A percentile compares a stretch with the other conserved stretches of the same genome.
Conservation (phyloP, 805 yeast species). For the Candida nanaspora region DNA sequence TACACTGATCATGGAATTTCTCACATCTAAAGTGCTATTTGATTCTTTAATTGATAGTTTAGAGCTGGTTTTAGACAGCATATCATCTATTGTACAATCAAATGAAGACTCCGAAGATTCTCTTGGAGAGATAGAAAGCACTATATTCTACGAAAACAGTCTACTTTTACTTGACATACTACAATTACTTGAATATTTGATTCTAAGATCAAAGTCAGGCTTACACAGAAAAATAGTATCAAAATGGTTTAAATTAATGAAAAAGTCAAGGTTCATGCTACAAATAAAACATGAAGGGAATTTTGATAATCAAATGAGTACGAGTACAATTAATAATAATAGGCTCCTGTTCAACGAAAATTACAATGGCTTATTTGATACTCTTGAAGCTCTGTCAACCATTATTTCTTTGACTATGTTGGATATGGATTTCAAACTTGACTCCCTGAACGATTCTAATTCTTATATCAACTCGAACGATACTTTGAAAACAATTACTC, state of each 20-base stretch:
- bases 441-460: slow-evolving; percentile 29
- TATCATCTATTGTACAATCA: not conserved
- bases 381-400: slow-evolving; percentile 41
- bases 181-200: slow-evolving; percentile 18
- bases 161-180: slow-evolving; percentile 15
- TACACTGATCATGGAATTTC: not conserved
- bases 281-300: not conserved
- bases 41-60: not conserved
- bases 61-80: not conserved
- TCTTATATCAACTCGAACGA: slow-evolving; percentile 34
- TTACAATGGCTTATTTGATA: slow-evolving; percentile 1
- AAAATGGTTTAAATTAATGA: slow-evolving; percentile 53
- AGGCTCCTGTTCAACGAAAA: not conserved
- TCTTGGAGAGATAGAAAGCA: not conserved
- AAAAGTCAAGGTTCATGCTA: slow-evolving; percentile 13
- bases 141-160: slow-evolving; percentile 7
- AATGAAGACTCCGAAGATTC: not conserved
- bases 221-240: slow-evolving; percentile 25
- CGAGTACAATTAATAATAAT: not conserved
- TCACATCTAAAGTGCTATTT: slow-evolving; percentile 14
- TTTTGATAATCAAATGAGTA: not conserved
- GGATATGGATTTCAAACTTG: slow-evolving; percentile 47
- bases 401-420: slow-evolving; percentile 44
- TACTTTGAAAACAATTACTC: slow-evolving; percentile 33
- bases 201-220: slow-evolving; percentile 17